Evolutionary conservation across 768 basidiomycete species (phyloP).

Genomic region (Ramaria sp.): DNA sequence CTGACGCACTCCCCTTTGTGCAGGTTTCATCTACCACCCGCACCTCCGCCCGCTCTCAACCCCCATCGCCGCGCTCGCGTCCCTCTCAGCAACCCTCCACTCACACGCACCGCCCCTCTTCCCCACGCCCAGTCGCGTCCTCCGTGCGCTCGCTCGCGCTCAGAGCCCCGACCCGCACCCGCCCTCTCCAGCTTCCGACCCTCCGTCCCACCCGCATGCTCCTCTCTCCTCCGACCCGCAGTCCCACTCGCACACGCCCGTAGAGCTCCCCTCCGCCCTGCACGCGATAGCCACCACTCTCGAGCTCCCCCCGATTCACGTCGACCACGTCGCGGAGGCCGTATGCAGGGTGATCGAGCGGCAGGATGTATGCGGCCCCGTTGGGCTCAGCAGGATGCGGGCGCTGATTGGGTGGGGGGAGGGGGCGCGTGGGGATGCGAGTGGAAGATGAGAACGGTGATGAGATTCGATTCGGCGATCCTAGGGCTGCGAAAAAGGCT

Average conservation of each 20-base stretch:
- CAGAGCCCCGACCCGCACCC: too few relatives aligned
- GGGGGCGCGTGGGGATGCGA: too few relatives aligned
- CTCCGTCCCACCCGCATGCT: too few relatives aligned
- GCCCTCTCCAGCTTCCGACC: too few relatives aligned
- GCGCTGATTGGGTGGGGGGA: conserved; percentile 57
- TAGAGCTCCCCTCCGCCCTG: conserved; percentile 37
- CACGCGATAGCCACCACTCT: conserved; percentile 70
- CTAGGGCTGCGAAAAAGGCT: too few relatives aligned
- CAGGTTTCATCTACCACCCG: conserved; percentile 94
- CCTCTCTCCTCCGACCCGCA: too few relatives aligned
- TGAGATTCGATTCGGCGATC: too few relatives aligned
- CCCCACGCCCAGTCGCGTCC: conserved; percentile 56
- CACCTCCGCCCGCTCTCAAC: conserved; percentile 86
- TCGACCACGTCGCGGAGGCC: conserved; percentile 89
- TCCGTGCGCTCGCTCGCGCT: conserved; percentile 31
- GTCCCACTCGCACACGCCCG: conserved; percentile 18
- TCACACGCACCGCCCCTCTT: conserved; percentile 41
- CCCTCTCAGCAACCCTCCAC: conserved; percentile 69
- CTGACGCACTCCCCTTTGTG: too few relatives aligned
- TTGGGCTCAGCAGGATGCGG: conserved; percentile 66
- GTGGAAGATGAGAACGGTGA: too few relatives aligned
- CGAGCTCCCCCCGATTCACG: conserved; percentile 84
- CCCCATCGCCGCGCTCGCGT: conserved; percentile 73
- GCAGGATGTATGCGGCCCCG: conserved; percentile 44
- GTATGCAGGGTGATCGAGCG: conserved; percentile 41